Evolutionary conservation across 2,329 filamentous ascomycete genomes (phyloP), one percentile per base, ranked within the genome.

Genomic region (Chaetomiaceae sp.): DNA sequence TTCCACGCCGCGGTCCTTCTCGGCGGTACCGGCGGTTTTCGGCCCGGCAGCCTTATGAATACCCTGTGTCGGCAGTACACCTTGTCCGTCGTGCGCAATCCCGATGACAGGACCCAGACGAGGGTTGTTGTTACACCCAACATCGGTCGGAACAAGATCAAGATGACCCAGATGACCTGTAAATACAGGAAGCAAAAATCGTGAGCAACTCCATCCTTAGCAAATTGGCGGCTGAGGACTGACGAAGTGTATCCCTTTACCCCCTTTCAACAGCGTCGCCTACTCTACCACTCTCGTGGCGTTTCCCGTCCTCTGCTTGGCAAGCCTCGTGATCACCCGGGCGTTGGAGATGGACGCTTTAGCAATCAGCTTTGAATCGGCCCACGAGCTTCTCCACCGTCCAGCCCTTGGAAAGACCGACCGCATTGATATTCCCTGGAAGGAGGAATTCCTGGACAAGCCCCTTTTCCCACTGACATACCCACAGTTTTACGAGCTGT

Each of bases 381-480:
- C 17, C 17, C 2, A 14, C 38, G 25, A 51, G 12, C 53, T 55
- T 45, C 37, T 55, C 9, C 19, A 55, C 5, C 31, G 44, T 52
- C 53, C 8, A 52, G 7, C 7, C 14, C 48, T 55, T 51, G 20
- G 48, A 20, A 14, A 33, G 14, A 55, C 53, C 33, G 23, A 20
- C 48, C 43, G 33, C 22, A 36, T 55, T 31, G 44, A 55, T 22
- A 55, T 55, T 19, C 53, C 47, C 22, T 55, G 20, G 53, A 55
- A 55, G 53, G 23, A 55, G 48, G 17, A 51, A 48, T 55, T 51
- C 48, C 48, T 51, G 4, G 19, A 55, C 19, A 23, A 48, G 44
- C 48, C 47, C 39, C 53, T 55, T 45, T 55, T 55, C 44, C 53
- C 38, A 51, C 38, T 55, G 12, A 51, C 14, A 47, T 55, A 55